phyloP scores from a whole-genome alignment of 495 filamentous ascomycete genomes.

The Chaetomium fimeti region DNA sequence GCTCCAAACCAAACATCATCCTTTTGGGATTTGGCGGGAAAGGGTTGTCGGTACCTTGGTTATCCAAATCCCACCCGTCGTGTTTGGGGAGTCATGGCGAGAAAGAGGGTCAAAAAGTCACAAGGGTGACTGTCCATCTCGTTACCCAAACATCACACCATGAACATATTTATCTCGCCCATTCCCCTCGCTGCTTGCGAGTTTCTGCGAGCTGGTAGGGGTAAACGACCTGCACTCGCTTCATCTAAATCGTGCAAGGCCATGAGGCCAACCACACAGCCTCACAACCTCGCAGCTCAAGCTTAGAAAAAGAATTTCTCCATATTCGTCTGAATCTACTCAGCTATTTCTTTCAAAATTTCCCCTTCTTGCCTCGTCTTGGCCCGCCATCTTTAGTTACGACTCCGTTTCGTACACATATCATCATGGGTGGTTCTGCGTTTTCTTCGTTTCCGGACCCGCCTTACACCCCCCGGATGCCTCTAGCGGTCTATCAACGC shows the following conservation, averaged over 20 bases:
- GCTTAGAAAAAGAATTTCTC: background rate
- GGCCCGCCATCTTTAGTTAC: background rate
- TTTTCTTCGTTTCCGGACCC: conserved; percentile 47
- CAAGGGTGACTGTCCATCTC: too few species aligned
- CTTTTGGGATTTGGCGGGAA: too few species aligned
- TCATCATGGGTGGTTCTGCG: conserved; percentile 57
- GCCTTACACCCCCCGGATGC: conserved; percentile 59
- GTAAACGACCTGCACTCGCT: too few species aligned
- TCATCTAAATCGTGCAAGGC: background rate
- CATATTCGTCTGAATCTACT: background rate
- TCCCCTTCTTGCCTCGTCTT: too few species aligned
- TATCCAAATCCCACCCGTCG: too few species aligned
- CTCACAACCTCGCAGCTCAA: background rate
- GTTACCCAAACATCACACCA: too few species aligned
- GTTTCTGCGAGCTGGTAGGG: background rate
- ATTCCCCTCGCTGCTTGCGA: background rate
- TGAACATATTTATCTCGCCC: too few species aligned
- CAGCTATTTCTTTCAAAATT: background rate
- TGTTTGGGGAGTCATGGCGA: too few species aligned
- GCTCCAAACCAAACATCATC: background rate
- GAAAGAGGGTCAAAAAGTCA: too few species aligned
- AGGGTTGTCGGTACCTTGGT: too few species aligned
- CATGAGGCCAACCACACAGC: conserved; percentile 4
- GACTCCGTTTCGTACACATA: background rate
- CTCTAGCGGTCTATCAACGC: conserved; percentile 46